phyloP scores from a whole-genome alignment of 2,329 filamentous ascomycete species.

The Pyrenophora graminea region DNA sequence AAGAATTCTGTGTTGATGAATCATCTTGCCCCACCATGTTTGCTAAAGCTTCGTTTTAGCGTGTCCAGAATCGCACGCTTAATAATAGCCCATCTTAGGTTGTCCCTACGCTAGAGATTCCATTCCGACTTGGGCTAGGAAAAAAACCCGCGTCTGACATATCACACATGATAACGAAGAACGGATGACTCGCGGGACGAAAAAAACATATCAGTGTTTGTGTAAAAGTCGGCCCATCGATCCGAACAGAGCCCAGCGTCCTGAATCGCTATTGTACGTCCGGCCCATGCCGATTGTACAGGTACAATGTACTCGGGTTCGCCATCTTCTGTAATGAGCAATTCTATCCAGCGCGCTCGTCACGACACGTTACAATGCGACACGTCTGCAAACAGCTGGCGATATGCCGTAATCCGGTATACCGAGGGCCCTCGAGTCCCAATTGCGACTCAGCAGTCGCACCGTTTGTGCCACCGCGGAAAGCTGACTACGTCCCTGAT shows the following conservation, averaged over 20 bases:
- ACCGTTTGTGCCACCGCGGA: slow-evolving; percentile 69
- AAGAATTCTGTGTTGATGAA: slow-evolving; percentile 2
- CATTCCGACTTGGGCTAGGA: not conserved
- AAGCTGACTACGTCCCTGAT: slow-evolving; percentile 86
- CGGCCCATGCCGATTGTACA: slow-evolving; percentile 24
- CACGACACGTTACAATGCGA: slow-evolving; percentile 12
- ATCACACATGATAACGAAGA: too few species aligned
- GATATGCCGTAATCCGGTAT: slow-evolving; percentile 9
- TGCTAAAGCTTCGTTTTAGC: slow-evolving; percentile 1
- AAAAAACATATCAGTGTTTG: not conserved
- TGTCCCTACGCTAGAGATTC: not conserved
- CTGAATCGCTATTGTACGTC: not conserved
- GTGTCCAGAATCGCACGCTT: slow-evolving; percentile 3
- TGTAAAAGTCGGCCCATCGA: not conserved
- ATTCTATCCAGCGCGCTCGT: slow-evolving; percentile 6
- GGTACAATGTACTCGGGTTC: slow-evolving; percentile 18
- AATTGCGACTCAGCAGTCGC: slow-evolving; percentile 50
- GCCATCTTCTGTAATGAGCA: slow-evolving; percentile 7
- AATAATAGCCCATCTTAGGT: slow-evolving; percentile 6
- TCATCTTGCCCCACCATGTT: slow-evolving; percentile 3
- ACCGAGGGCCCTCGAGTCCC: slow-evolving; percentile 8
- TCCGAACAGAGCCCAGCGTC: not conserved
- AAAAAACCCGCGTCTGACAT: too few species aligned
- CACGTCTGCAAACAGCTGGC: slow-evolving; percentile 6
- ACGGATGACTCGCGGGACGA: too few species aligned